Percentiles rank a stretch among this genome's conserved stretches.
Evolutionary conservation across 2,329 filamentous ascomycete species (phyloP).

Genomic region (Tolypocladium ovalisporum): DNA sequence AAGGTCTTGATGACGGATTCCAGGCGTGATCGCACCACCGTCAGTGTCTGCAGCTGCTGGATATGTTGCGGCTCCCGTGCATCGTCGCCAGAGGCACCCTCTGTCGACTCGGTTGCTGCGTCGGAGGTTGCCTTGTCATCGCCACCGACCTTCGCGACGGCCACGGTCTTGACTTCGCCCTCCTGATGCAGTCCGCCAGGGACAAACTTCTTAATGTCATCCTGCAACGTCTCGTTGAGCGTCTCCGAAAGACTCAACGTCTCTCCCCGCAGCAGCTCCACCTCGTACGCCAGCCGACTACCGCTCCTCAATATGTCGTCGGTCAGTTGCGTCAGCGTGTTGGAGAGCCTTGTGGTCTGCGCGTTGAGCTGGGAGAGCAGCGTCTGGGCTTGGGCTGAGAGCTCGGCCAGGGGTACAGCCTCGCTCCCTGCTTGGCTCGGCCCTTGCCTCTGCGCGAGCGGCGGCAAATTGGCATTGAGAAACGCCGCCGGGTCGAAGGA

Average conservation of each 20-base stretch:
- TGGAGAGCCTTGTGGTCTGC: slow-evolving; percentile 74
- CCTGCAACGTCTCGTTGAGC: slow-evolving; percentile 58
- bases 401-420: slow-evolving; percentile 55
- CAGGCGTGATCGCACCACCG: slow-evolving; percentile 70
- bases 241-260: slow-evolving; percentile 70
- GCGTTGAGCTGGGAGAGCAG: slow-evolving; percentile 82
- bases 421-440: slow-evolving; percentile 13
- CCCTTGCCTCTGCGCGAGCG: slow-evolving; percentile 40
- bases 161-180: slow-evolving; percentile 11
- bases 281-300: slow-evolving; percentile 82
- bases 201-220: slow-evolving; percentile 64
- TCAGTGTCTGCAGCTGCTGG: slow-evolving; percentile 69
- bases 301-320: slow-evolving; percentile 90
- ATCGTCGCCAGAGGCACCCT: slow-evolving; percentile 5
- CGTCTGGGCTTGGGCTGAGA: slow-evolving; percentile 71
- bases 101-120: slow-evolving; percentile 10
- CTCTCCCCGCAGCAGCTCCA: slow-evolving; percentile 85
- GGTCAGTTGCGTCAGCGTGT: slow-evolving; percentile 75
- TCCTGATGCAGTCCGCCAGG: slow-evolving; percentile 34
- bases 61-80: slow-evolving; percentile 55
- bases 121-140: slow-evolving; percentile 9
- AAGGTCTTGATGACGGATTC: slow-evolving; percentile 87
- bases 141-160: slow-evolving; percentile 4
- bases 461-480: slow-evolving; percentile 68
- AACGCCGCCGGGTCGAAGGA: slow-evolving; percentile 77